Evolutionary conservation across 441 rosid species (phyloP).

Genomic region (Erodium moschatum): DNA sequence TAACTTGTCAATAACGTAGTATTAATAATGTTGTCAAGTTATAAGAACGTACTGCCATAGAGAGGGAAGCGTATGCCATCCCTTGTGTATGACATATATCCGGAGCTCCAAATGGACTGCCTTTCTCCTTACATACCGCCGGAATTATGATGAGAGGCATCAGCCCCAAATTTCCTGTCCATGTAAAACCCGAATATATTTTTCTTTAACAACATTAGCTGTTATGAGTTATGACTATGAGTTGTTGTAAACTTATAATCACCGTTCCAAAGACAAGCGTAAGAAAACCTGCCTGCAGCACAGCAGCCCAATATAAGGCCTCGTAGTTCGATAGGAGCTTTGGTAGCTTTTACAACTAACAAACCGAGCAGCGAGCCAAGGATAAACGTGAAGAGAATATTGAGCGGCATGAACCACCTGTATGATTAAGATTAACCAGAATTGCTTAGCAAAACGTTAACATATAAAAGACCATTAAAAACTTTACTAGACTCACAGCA

Average conservation of each 20-base stretch:
- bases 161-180: slow-evolving; percentile 66
- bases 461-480: not conserved
- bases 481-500: slow-evolving; percentile 30
- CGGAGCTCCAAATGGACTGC: slow-evolving; percentile 68
- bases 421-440: not conserved
- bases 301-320: slow-evolving; percentile 76
- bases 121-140: slow-evolving; percentile 69
- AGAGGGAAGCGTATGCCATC: slow-evolving; percentile 62
- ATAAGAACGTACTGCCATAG: slow-evolving; percentile 62
- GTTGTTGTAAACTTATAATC: not conserved
- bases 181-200: no score
- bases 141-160: slow-evolving; percentile 74
- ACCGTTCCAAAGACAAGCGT: not conserved
- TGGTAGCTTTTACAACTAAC: slow-evolving; percentile 51
- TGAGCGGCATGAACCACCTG: slow-evolving; percentile 94
- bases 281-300: slow-evolving; percentile 50
- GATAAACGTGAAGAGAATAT: slow-evolving; percentile 56
- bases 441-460: not conserved
- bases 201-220: no score
- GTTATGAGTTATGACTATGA: no score
- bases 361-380: slow-evolving; percentile 68
- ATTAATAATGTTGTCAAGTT: not conserved
- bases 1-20: not conserved
- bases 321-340: slow-evolving; percentile 51
- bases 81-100: slow-evolving; percentile 46